These are phyloP conservation scores for Trichoderma guizhouense DNA, from an alignment of 2,329 filamentous ascomycete species.

Conservation along the genomic window DNA sequence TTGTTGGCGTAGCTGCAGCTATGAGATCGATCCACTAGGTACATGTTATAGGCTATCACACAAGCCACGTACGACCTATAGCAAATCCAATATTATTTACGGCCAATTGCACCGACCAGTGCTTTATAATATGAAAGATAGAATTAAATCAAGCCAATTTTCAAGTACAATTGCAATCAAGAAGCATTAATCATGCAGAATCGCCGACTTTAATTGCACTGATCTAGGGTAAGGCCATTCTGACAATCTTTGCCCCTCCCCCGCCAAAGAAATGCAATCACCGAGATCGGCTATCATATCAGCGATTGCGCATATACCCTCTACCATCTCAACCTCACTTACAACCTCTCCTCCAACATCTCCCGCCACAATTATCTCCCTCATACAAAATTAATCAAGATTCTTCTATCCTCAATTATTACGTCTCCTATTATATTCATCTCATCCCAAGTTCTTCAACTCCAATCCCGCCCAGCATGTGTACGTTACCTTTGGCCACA, in stretches of 20 bases:
- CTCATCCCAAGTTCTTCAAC: background rate
- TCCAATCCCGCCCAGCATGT: conserved; percentile 51
- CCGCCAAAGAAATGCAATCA: background rate
- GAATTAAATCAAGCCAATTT: background rate
- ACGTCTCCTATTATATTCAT: background rate
- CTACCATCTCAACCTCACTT: background rate
- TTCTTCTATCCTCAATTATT: background rate
- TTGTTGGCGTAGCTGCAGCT: background rate
- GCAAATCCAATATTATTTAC: background rate
- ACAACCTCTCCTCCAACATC: background rate
- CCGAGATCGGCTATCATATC: background rate
- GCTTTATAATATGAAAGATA: background rate
- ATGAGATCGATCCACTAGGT: background rate
- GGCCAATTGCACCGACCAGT: background rate
- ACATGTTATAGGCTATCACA: background rate
- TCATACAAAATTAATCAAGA: background rate
- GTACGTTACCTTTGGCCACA: conserved; percentile 81
- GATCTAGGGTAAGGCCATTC: background rate
- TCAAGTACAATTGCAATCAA: background rate
- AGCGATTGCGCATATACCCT: background rate
- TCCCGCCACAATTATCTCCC: background rate
- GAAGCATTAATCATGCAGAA: background rate
- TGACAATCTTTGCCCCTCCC: background rate
- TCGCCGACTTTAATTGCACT: background rate
- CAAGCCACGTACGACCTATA: background rate